These are phyloP conservation scores for Penicillium macrosclerotiorum DNA, from an alignment of 495 filamentous ascomycete species.

Conservation along the genomic window DNA sequence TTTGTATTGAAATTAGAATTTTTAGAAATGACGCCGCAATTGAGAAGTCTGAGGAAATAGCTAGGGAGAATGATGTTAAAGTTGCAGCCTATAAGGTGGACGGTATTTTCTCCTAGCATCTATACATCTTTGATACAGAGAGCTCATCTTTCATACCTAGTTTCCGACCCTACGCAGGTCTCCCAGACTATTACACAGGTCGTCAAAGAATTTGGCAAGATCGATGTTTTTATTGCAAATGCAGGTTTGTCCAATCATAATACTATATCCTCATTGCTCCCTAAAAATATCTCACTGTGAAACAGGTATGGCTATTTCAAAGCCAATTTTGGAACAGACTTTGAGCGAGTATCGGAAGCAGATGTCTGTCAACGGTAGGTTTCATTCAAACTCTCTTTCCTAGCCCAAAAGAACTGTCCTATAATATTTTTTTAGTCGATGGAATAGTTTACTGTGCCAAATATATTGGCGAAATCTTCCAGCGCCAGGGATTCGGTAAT, in stretches of 20 bases:
- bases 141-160: conserved; percentile 12
- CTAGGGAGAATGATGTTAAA: conserved; percentile 31
- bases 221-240: conserved; percentile 52
- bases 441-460: conserved; percentile 35
- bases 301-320: conserved; percentile 50
- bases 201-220: conserved; percentile 43
- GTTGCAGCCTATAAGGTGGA: conserved; percentile 41
- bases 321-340: conserved; percentile 45
- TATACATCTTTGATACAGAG: background rate
- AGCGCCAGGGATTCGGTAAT: conserved; percentile 53
- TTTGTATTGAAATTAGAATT: background rate
- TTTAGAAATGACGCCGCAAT: conserved; percentile 33
- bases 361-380: conserved; percentile 40
- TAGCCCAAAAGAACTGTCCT: background rate
- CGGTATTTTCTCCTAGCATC: conserved; percentile 16
- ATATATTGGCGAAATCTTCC: conserved; percentile 58
- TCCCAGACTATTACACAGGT: conserved; percentile 30
- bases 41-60: conserved; percentile 29
- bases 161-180: conserved; percentile 36
- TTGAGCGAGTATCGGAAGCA: conserved; percentile 47
- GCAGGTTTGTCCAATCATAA: conserved; percentile 6
- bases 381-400: background rate
- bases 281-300: background rate
- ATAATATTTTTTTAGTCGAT: conserved; percentile 16
- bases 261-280: background rate